phyloP scores from a whole-genome alignment of 1,139 yeast genomes.

The Candida sp. region DNA sequence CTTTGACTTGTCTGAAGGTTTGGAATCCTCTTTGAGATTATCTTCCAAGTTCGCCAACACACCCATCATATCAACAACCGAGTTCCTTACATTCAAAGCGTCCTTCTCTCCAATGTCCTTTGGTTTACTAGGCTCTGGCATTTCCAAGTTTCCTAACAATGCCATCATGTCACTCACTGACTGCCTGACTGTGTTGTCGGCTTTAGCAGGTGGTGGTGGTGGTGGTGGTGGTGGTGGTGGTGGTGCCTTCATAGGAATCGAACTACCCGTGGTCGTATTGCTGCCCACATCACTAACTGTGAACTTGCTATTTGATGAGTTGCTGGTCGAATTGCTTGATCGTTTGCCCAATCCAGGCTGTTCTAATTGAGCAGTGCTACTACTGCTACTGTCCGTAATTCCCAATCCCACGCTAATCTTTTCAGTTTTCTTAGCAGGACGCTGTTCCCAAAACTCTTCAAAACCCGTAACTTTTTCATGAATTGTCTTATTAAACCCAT shows the following conservation, averaged over 20 bases:
- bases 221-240: no score
- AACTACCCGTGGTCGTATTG: not conserved
- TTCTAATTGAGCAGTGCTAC: not conserved
- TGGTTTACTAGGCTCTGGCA: not conserved
- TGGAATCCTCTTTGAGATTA: not conserved
- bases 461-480: conserved; percentile 19
- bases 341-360: conserved; percentile 6
- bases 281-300: conserved; percentile 1
- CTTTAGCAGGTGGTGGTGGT: not conserved
- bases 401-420: conserved; percentile 12
- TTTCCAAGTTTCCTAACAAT: conserved; percentile 20
- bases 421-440: not conserved
- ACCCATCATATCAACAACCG: conserved; percentile 19
- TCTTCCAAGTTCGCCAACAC: conserved; percentile 17
- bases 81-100: not conserved
- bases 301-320: not conserved
- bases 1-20: conserved; percentile 1
- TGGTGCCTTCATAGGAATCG: not conserved
- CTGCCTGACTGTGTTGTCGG: conserved; percentile 8
- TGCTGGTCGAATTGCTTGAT: not conserved
- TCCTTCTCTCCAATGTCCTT: not conserved
- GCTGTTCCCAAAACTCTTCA: conserved; percentile 16
- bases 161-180: conserved; percentile 23
- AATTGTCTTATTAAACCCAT: conserved; percentile 23
- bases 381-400: conserved; percentile 1